These are phyloP conservation scores for Cytospora leucostoma DNA, from an alignment of 2,329 filamentous ascomycete species.

Conservation along the genomic window DNA sequence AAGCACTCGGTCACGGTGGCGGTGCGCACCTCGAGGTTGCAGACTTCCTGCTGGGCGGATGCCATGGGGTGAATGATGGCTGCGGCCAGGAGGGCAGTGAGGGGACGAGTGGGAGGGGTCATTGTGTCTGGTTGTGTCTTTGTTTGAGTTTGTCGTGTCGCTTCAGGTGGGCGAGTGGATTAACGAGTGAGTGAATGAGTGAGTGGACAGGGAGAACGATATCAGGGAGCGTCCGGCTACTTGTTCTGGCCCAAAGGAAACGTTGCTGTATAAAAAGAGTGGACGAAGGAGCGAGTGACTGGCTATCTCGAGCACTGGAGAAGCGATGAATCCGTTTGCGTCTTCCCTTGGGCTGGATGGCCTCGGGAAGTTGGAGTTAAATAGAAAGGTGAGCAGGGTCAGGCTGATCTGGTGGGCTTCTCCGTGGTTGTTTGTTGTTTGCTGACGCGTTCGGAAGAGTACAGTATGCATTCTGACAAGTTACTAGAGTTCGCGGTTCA, in stretches of 20 bases:
- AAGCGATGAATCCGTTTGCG: constrained; percentile 12
- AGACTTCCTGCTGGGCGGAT: constrained; percentile 2
- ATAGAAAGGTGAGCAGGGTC: constrained; percentile 18
- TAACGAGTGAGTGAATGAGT: neutral
- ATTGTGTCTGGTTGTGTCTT: neutral
- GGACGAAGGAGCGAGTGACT: constrained; percentile 5
- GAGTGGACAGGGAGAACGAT: constrained; percentile 18
- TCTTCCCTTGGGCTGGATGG: constrained; percentile 3
- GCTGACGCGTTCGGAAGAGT: constrained; percentile 10
- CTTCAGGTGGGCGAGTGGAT: neutral
- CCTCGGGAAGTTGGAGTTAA: constrained; percentile 14
- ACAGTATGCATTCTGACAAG: constrained; percentile 16
- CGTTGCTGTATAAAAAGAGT: constrained; percentile 14
- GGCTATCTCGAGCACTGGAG: constrained; percentile 5
- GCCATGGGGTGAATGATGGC: constrained; percentile 11
- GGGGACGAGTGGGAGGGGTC: constrained; percentile 10
- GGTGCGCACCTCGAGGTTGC: constrained; percentile 15
- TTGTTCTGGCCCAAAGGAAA: constrained; percentile 10
- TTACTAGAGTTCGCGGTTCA: neutral
- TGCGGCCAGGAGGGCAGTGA: constrained; percentile 11
- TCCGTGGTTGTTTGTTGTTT: constrained; percentile 11
- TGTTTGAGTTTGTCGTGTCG: neutral
- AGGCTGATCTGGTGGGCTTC: neutral
- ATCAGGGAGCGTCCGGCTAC: constrained; percentile 1
- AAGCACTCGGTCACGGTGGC: constrained; percentile 19